Percentiles rank a stretch among this genome's conserved stretches.
Evolutionary conservation across 345 rosid species (phyloP).

Genomic region (Eucalyptus brandiana): DNA sequence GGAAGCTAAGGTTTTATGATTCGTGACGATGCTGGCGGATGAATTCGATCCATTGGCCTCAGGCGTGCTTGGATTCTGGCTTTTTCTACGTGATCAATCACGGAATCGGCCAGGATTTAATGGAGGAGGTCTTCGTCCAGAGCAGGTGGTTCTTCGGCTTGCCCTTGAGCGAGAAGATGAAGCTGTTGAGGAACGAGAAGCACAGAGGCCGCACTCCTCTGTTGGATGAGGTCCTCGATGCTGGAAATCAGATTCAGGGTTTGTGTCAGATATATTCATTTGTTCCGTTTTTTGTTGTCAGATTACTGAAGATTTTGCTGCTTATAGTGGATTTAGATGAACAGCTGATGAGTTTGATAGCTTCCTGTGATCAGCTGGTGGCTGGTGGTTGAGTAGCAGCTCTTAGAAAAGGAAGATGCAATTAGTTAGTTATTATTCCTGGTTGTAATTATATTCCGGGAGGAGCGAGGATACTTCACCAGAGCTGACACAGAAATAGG

Average conservation of each 20-base stretch:
- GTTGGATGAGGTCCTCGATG: conserved; percentile 51
- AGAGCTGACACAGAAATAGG: too few species aligned
- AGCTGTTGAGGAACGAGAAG: conserved; percentile 52
- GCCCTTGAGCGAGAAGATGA: conserved; percentile 50
- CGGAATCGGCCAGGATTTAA: conserved; percentile 51
- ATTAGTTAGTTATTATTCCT: too few species aligned
- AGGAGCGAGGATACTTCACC: too few species aligned
- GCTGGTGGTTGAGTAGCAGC: too few species aligned
- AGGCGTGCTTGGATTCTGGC: conserved; percentile 74
- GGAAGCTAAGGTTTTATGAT: background rate
- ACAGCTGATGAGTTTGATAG: too few species aligned
- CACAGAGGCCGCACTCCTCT: conserved; percentile 61
- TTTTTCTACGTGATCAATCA: conserved; percentile 78
- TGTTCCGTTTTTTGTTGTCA: too few species aligned
- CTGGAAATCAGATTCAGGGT: background rate
- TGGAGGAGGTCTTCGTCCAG: conserved; percentile 41
- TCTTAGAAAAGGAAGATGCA: too few species aligned
- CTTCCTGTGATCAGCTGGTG: too few species aligned
- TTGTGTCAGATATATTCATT: too few species aligned
- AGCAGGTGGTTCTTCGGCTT: conserved; percentile 47
- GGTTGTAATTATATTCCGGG: too few species aligned
- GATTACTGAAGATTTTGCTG: too few species aligned
- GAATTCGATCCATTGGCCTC: background rate
- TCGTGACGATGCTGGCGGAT: background rate
- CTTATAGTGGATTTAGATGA: too few species aligned